These are phyloP conservation scores for Carex pumila DNA, from an alignment of 176 grass and related monocot species.

Conservation along the genomic window DNA sequence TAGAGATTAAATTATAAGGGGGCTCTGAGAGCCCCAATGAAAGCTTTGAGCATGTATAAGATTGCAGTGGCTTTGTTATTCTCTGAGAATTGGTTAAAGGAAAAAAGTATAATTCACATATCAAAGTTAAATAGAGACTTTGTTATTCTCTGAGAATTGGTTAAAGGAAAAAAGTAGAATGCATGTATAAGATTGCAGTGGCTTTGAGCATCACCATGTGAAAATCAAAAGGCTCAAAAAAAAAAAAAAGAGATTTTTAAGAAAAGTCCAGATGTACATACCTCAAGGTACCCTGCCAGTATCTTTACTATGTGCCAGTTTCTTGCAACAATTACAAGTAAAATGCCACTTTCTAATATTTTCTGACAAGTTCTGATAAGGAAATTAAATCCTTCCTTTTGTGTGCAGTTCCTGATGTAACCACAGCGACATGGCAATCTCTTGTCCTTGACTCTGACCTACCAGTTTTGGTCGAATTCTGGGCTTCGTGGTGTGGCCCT, in stretches of 20 bases:
- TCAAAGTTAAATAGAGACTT: no score
- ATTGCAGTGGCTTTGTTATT: no score
- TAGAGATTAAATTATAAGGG: background rate
- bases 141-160: no score
- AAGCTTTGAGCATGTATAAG: no score
- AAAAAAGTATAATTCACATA: no score
- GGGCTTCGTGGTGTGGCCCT: constrained; percentile 90
- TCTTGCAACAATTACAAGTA: background rate
- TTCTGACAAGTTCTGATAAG: background rate
- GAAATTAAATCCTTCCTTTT: background rate
- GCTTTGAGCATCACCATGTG: background rate
- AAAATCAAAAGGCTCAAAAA: no score
- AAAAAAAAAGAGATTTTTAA: no score
- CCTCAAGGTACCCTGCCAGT: background rate
- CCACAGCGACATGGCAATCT: constrained; percentile 52
- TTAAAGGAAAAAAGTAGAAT: background rate
- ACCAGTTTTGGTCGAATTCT: constrained; percentile 73
- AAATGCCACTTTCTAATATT: background rate
- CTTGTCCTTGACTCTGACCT: constrained; percentile 51
- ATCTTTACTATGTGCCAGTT: background rate
- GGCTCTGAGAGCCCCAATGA: no score
- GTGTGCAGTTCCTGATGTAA: constrained; percentile 61
- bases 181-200: background rate
- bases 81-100: background rate
- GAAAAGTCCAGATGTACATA: background rate